Conservation (phyloP, 306 rosid genomes). For the Cucumis cinereus region DNA sequence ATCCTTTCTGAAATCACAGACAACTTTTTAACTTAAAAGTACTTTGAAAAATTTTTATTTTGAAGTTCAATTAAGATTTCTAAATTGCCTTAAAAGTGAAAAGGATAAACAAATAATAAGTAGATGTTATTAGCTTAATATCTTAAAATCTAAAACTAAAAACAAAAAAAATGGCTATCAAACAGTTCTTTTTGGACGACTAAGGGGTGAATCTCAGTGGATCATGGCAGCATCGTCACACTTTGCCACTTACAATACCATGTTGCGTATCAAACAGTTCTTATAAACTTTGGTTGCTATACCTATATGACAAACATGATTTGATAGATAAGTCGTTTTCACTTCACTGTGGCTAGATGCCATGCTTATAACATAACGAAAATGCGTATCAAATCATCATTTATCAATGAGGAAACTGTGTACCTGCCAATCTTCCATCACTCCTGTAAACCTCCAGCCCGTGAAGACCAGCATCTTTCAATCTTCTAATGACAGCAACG, state of each 20-base stretch:
- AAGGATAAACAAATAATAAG: neutral
- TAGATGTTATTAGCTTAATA: neutral
- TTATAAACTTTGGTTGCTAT: neutral
- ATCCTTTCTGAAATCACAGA: neutral
- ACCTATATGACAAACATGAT: neutral
- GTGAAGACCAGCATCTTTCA: conserved; percentile 91
- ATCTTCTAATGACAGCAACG: conserved; percentile 45
- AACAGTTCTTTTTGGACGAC: neutral
- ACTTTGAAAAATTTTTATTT: too few species aligned
- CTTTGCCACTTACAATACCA: too few species aligned
- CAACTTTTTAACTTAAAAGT: neutral
- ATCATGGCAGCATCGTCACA: too few species aligned
- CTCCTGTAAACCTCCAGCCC: conserved; percentile 90
- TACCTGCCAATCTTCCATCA: conserved; percentile 84
- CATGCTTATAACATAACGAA: neutral
- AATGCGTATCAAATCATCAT: neutral
- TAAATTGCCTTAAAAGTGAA: neutral
- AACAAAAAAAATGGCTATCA: neutral
- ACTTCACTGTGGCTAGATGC: neutral
- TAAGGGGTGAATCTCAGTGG: too few species aligned
- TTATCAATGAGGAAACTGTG: neutral
- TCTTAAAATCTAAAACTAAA: neutral
- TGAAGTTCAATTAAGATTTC: too few species aligned
- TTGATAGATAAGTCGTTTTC: neutral
- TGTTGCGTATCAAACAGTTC: neutral